Conservation (phyloP, 768 basidiomycete genomes). For the Leccinum rimulosum region DNA sequence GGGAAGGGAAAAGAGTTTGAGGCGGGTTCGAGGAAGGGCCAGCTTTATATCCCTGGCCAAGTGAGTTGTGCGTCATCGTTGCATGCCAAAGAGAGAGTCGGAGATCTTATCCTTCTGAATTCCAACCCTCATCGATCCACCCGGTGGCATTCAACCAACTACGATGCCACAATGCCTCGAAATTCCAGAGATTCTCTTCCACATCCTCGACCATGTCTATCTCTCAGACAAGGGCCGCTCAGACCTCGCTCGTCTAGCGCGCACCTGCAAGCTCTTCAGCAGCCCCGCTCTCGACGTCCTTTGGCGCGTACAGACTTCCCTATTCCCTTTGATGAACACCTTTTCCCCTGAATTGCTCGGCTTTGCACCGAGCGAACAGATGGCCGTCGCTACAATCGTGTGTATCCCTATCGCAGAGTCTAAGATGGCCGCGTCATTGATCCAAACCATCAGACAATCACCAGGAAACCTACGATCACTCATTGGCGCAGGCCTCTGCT, state of each 20-base stretch:
- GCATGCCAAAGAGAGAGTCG: background rate
- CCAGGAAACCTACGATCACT: slow-evolving; percentile 7
- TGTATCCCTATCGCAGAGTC: background rate
- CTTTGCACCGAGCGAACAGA: slow-evolving; percentile 14
- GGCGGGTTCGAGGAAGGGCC: slow-evolving; percentile 1
- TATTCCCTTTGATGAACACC: slow-evolving; percentile 15
- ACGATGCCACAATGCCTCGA: slow-evolving; percentile 12
- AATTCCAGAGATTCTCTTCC: slow-evolving; percentile 17
- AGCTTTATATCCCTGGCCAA: slow-evolving; percentile 19
- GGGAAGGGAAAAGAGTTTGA: slow-evolving; percentile 6
- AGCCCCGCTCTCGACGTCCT: slow-evolving; percentile 21
- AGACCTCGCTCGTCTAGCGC: slow-evolving; percentile 16
- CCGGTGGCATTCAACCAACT: background rate
- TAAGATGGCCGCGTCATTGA: background rate
- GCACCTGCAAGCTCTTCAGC: slow-evolving; percentile 17
- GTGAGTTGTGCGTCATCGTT: background rate
- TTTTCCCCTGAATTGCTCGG: slow-evolving; percentile 19
- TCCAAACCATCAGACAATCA: slow-evolving; percentile 9
- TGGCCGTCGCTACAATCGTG: slow-evolving; percentile 18
- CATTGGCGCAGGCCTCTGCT: slow-evolving; percentile 21
- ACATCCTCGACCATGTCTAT: slow-evolving; percentile 19
- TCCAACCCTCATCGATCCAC: background rate
- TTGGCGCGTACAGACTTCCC: slow-evolving; percentile 20
- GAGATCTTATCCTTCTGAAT: background rate
- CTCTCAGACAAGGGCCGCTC: slow-evolving; percentile 1